phyloP scores from a whole-genome alignment of 2,329 filamentous ascomycete genomes.

The Aspergillus arachidicola region DNA sequence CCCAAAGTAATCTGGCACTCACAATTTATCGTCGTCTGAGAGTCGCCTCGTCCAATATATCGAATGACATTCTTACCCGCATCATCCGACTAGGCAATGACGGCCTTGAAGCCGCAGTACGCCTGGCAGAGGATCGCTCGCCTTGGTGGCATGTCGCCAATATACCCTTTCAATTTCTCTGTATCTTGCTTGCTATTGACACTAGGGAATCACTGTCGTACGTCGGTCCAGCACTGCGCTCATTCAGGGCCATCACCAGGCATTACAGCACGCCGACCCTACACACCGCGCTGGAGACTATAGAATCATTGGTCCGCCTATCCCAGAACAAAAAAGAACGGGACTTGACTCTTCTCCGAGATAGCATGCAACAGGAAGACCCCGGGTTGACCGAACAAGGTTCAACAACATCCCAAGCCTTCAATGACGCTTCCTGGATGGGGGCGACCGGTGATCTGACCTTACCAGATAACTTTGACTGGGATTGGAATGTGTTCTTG shows the following conservation, averaged over 20 bases:
- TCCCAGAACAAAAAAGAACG: constrained; percentile 1
- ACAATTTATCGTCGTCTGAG: constrained; percentile 21
- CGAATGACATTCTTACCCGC: constrained; percentile 7
- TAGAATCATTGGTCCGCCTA: constrained; percentile 2
- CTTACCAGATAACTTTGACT: background rate
- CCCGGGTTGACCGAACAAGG: background rate
- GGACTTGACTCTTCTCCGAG: background rate
- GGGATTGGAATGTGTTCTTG: constrained; percentile 6
- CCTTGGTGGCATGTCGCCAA: constrained; percentile 24
- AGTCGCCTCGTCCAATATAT: constrained; percentile 11
- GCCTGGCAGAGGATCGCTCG: constrained; percentile 7
- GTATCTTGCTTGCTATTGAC: constrained; percentile 15
- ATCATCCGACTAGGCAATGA: constrained; percentile 13
- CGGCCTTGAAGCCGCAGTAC: constrained; percentile 12
- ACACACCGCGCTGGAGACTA: background rate
- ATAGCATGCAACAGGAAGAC: background rate
- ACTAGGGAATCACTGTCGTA: constrained; percentile 6
- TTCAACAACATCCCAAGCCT: background rate
- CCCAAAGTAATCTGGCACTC: constrained; percentile 16
- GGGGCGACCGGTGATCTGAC: background rate
- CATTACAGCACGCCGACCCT: constrained; percentile 1
- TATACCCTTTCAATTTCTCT: constrained; percentile 19
- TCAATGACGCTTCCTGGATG: background rate
- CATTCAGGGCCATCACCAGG: background rate
- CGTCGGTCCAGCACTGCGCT: constrained; percentile 6